These are phyloP conservation scores for Aspergillus viridinutans DNA, from an alignment of 2,329 filamentous ascomycete genomes.

Conservation along the genomic window DNA sequence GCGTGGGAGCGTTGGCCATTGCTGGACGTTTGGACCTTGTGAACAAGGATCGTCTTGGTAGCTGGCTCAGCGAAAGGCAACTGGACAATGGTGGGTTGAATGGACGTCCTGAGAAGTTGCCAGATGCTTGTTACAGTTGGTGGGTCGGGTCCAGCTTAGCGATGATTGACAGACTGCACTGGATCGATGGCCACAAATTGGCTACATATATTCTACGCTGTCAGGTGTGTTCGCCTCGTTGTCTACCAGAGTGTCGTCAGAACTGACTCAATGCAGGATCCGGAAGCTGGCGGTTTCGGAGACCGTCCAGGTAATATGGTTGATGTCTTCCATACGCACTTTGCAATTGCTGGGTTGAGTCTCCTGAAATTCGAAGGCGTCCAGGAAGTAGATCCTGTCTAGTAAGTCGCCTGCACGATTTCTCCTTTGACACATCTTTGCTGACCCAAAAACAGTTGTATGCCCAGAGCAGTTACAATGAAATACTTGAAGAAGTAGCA, in stretches of 20 bases:
- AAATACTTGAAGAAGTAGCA: conserved; percentile 49
- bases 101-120: conserved; percentile 88
- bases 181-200: conserved; percentile 84
- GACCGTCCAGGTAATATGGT: conserved; percentile 93
- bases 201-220: conserved; percentile 77
- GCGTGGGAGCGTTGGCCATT: conserved; percentile 80
- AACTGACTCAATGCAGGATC: conserved; percentile 52
- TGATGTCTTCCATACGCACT: conserved; percentile 93
- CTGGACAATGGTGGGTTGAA: conserved; percentile 84
- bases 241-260: neutral
- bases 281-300: conserved; percentile 76
- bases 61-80: conserved; percentile 92
- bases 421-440: neutral
- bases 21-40: conserved; percentile 76
- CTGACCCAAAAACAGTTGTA: conserved; percentile 49
- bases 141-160: conserved; percentile 92
- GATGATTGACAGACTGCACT: conserved; percentile 83
- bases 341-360: conserved; percentile 83
- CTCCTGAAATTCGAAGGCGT: conserved; percentile 73
- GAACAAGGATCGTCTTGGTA: conserved; percentile 73
- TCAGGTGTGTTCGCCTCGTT: conserved; percentile 51
- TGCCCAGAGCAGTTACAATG: conserved; percentile 65
- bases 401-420: conserved; percentile 51
- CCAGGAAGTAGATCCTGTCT: conserved; percentile 78
- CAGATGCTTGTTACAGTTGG: conserved; percentile 99